Conservation (phyloP, 2,329 filamentous ascomycete genomes). For the Cercospora janseana region DNA sequence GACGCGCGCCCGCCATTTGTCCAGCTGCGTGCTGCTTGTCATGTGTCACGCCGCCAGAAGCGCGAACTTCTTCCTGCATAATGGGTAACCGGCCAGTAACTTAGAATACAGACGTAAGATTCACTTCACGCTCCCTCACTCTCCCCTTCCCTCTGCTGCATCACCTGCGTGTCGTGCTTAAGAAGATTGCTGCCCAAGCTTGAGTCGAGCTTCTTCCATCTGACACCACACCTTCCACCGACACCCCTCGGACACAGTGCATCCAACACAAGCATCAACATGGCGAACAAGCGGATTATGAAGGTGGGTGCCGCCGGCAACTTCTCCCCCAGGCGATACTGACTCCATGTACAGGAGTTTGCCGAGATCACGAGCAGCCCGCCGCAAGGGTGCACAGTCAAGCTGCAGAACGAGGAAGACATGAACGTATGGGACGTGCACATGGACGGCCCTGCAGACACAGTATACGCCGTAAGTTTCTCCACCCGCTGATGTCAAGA, state of each 20-base stretch:
- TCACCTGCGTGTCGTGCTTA: too few relatives aligned
- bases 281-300: slow-evolving; percentile 48
- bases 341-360: slow-evolving; percentile 53
- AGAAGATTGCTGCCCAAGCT: neutral
- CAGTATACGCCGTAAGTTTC: slow-evolving; percentile 64
- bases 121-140: neutral
- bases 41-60: slow-evolving; percentile 3
- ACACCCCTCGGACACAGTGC: slow-evolving; percentile 8
- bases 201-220: neutral
- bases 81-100: too few relatives aligned
- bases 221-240: neutral
- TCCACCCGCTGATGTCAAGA: too few relatives aligned
- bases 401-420: slow-evolving; percentile 61
- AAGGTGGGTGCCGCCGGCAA: slow-evolving; percentile 36
- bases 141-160: slow-evolving; percentile 9
- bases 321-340: slow-evolving; percentile 5
- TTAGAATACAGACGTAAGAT: too few relatives aligned
- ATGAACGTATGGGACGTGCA: slow-evolving; percentile 66
- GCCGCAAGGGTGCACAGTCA: slow-evolving; percentile 57
- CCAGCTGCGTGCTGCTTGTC: slow-evolving; percentile 1
- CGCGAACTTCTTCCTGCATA: neutral
- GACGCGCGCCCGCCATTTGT: slow-evolving; percentile 7
- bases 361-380: slow-evolving; percentile 57
- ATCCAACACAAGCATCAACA: slow-evolving; percentile 16
- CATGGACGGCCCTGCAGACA: slow-evolving; percentile 64